Evolutionary conservation across 805 yeast genomes (phyloP).

Genomic region (Wickerhamiella cacticola): DNA sequence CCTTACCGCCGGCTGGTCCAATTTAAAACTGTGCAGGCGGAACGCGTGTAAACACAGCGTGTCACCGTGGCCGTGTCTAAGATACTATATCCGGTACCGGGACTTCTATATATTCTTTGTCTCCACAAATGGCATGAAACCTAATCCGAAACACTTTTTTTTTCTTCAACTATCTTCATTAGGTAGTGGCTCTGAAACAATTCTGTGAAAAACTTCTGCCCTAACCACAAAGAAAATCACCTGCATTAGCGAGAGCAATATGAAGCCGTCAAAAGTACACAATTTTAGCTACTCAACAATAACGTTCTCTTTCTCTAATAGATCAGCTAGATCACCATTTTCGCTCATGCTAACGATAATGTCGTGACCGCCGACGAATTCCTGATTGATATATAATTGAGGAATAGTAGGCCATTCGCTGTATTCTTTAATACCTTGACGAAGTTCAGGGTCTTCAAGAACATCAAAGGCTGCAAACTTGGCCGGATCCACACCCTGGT

Average conservation of each 20-base stretch:
- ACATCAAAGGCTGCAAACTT: slow-evolving; percentile 97
- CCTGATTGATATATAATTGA: slow-evolving; percentile 76
- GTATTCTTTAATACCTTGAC: slow-evolving; percentile 91
- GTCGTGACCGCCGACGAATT: slow-evolving; percentile 96
- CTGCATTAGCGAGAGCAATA: neutral
- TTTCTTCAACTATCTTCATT: neutral
- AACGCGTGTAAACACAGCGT: too few relatives aligned
- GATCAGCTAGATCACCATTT: slow-evolving; percentile 75
- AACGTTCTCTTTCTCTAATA: slow-evolving; percentile 67
- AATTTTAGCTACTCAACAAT: slow-evolving; percentile 27
- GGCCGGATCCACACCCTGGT: slow-evolving; percentile 91
- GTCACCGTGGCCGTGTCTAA: too few relatives aligned
- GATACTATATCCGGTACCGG: too few relatives aligned
- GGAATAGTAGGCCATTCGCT: slow-evolving; percentile 99
- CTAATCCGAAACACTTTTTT: neutral
- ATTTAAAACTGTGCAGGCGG: slow-evolving; percentile 1
- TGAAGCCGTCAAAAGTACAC: slow-evolving; percentile 28
- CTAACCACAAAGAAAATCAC: neutral
- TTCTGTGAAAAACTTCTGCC: neutral
- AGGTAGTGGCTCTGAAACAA: neutral
- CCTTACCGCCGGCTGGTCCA: slow-evolving; percentile 2
- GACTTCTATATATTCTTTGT: too few relatives aligned
- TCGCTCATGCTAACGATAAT: slow-evolving; percentile 79
- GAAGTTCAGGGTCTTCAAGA: slow-evolving; percentile 82
- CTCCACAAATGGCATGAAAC: too few relatives aligned